These are phyloP conservation scores for Fusarium succisae DNA, from an alignment of 2,329 filamentous ascomycete species.

Conservation along the genomic window DNA sequence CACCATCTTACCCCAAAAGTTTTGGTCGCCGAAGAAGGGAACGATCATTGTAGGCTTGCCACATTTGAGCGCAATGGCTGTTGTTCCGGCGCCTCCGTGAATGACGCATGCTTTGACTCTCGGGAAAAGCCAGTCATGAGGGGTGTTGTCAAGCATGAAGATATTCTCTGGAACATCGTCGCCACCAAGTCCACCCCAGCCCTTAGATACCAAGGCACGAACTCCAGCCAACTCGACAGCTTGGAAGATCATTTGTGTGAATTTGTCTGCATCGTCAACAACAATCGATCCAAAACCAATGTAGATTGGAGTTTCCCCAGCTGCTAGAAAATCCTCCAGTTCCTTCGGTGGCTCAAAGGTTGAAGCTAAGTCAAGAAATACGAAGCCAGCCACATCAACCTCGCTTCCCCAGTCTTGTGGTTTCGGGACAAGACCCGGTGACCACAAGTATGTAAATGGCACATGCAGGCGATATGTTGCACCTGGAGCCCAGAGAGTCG, in stretches of 20 bases:
- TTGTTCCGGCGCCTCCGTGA: conserved; percentile 82
- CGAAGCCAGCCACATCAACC: conserved; percentile 80
- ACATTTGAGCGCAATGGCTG: conserved; percentile 76
- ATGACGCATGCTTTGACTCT: conserved; percentile 73
- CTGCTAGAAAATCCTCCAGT: conserved; percentile 64
- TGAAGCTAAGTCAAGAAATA: conserved; percentile 76
- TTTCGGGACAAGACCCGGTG: conserved; percentile 71
- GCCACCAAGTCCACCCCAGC: conserved; percentile 77
- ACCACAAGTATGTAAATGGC: conserved; percentile 80
- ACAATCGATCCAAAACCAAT: conserved; percentile 83
- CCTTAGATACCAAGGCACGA: conserved; percentile 76
- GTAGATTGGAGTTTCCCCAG: conserved; percentile 71
- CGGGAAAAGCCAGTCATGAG: conserved; percentile 82
- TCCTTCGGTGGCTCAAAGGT: conserved; percentile 66
- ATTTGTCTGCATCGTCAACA: conserved; percentile 74
- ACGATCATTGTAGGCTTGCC: conserved; percentile 79
- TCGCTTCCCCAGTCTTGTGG: conserved; percentile 74
- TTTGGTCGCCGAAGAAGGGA: conserved; percentile 82
- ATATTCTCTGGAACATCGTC: conserved; percentile 68
- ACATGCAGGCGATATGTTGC: conserved; percentile 77
- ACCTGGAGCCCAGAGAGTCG: conserved; percentile 79
- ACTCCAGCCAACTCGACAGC: conserved; percentile 73
- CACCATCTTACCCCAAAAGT: conserved; percentile 81
- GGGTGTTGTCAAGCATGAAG: conserved; percentile 77
- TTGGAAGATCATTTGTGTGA: conserved; percentile 77